Evolutionary conservation across 306 rosid genomes (phyloP), one percentile per base, ranked within the genome.

Genomic region (Prosopis cineraria): DNA sequence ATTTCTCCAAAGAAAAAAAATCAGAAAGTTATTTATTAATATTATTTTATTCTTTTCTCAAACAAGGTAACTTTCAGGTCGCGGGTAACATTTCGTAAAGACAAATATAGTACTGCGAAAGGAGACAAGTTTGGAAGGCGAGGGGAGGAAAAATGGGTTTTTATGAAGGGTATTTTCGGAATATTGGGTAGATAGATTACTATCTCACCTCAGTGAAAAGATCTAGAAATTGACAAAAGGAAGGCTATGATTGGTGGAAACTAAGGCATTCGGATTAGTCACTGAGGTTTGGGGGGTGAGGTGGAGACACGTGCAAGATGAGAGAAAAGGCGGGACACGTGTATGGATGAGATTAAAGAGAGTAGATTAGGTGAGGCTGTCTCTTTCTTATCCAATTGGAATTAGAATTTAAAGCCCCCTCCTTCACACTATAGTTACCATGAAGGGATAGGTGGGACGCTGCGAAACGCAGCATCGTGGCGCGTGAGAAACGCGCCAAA

Each of bases 381-480:
- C 87, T 7, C 9, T 55, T 72, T 70, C 83, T 60, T 72, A 79
- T 87, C 81, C 70, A 70, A 48, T 10, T 78, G 47, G 39, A 63
- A 68, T 78, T 76, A 36, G 66, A 62, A 30, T 31, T 63, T 3
- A 48, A 9, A 19, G 75, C 17, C 25, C 14, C 62, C 44, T 22
- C 1, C 59, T 43, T 43, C n/a, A n/a, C n/a, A n/a, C n/a, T 30
- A 1, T 5, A 6, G n/a, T 14, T 4, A 17, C 31, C 0, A 31
- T 58, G 1, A 14, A 6, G 22, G 27, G 16, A 10, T 3, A 5
- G 31, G 60, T 66, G 85, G 13, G 85, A 82, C 75, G 85, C 71
- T 72, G 55, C 53, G 78, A 82, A 82, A 43, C 75, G 85, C 71
- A 41, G 71, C 68, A 48, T 39, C 40, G 6, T 3, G 47, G 74